phyloP scores from a whole-genome alignment of 257 asterid genomes.

The Cordia subcordata region DNA sequence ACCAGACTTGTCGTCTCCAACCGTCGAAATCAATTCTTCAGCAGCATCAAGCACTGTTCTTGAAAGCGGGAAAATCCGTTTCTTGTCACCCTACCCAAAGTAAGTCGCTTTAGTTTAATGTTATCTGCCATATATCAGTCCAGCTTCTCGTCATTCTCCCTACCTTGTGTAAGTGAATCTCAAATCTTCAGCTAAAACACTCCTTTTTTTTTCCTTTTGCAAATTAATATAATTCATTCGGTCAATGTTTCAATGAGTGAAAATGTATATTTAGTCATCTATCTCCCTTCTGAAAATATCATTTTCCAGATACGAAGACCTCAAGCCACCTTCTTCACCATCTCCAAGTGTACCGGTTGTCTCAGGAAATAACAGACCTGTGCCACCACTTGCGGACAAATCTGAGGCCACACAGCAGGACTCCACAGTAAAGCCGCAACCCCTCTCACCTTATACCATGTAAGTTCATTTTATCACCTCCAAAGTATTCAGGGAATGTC shows the following conservation, averaged over 20 bases:
- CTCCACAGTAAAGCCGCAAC: constrained; percentile 19
- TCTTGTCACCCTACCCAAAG: background rate
- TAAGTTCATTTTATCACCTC: constrained; percentile 16
- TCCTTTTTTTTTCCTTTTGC: background rate
- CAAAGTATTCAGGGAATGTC: background rate
- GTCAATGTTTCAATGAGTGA: too few relatives aligned
- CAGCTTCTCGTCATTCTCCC: constrained; percentile 29
- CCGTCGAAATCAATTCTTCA: background rate
- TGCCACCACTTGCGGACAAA: too few relatives aligned
- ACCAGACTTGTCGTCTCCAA: background rate
- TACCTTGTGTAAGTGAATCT: constrained; percentile 37
- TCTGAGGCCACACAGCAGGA: constrained; percentile 17
- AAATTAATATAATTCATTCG: too few relatives aligned
- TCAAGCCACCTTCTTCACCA: constrained; percentile 55
- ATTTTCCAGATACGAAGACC: constrained; percentile 39
- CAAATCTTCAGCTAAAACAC: background rate
- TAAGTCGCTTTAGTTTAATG: background rate
- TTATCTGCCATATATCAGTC: constrained; percentile 8
- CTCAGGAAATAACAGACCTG: constrained; percentile 14
- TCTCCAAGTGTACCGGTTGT: constrained; percentile 42
- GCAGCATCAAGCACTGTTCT: background rate
- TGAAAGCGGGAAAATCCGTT: background rate
- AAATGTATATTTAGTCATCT: too few relatives aligned
- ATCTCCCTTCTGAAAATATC: too few relatives aligned
- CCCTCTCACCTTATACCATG: constrained; percentile 67